phyloP scores from a whole-genome alignment of 2,329 filamentous ascomycete species.

The Ceratocystis harringtonii region DNA sequence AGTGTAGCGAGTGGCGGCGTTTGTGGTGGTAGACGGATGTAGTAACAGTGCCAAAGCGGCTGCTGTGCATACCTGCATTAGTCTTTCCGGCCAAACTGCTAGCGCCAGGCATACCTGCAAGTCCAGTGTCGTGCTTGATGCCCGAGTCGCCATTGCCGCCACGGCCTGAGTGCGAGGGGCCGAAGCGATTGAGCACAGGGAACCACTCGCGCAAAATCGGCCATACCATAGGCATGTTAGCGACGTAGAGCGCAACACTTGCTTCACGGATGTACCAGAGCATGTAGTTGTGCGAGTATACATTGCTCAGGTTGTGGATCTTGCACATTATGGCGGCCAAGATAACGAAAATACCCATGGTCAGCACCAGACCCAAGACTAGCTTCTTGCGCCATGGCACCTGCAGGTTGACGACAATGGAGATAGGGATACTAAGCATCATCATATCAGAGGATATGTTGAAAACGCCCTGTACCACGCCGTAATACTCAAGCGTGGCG shows the following conservation, averaged over 20 bases:
- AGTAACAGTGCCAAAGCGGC: constrained; percentile 12
- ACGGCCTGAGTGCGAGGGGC: constrained; percentile 11
- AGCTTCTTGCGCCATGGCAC: constrained; percentile 38
- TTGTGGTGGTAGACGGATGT: constrained; percentile 15
- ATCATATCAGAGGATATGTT: constrained; percentile 46
- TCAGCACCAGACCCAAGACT: constrained; percentile 34
- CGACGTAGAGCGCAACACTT: constrained; percentile 31
- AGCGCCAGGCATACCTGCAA: constrained; percentile 1
- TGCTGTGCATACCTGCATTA: constrained; percentile 11
- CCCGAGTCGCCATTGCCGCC: constrained; percentile 9
- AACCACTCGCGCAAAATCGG: constrained; percentile 27
- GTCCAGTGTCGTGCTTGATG: not conserved
- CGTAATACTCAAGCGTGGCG: constrained; percentile 39
- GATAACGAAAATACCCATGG: constrained; percentile 34
- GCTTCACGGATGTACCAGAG: constrained; percentile 34
- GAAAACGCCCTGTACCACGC: constrained; percentile 42
- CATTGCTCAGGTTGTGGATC: constrained; percentile 29
- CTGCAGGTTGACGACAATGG: constrained; percentile 35
- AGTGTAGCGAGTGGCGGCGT: constrained; percentile 7
- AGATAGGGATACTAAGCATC: constrained; percentile 44
- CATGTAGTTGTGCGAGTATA: constrained; percentile 28
- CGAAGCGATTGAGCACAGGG: constrained; percentile 16
- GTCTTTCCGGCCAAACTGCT: constrained; percentile 3
- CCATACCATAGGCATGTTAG: constrained; percentile 32
- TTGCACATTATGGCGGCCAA: constrained; percentile 35